Base-by-base conservation (phyloP, 306 rosid genomes). In the Herpetospermum pedunculosum region DNA sequence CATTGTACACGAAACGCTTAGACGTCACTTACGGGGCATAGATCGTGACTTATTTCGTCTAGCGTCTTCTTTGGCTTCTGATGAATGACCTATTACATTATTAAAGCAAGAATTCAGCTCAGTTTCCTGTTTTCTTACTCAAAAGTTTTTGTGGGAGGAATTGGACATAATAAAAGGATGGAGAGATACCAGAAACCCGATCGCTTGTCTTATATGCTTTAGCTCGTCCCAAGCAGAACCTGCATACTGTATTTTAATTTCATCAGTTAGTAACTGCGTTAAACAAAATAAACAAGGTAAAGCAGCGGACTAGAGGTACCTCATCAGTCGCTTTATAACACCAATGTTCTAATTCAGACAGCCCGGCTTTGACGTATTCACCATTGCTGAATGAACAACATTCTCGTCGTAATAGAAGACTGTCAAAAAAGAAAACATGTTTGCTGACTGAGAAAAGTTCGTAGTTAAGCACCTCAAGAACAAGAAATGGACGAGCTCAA, bases 371-470 rank as follows among this genome's bases (percentile, higher is more conserved):
- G 64, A 94, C 92, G 43, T 88, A 94, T 80, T 94, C 98, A 43
- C 98, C 98, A 7, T 94, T 94, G 87, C 98, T 94, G 87, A 94
- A 94, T 26, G 98, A 94, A 85, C 98, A 94, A 77, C 98, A 94
- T 89, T 94, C 98, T 0, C 97, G 97, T 76, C 97, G 90, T 92
- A 94, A 82, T 79, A 94, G 87, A 81, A 94, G 97, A 85, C 98
- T 94, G 88, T 84, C 83, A 70, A 40, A 34, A 32, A 16, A 26
- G 13, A 2, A 68, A 5, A 6, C 40, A 30, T 59, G 16, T 21
- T 18, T 21, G n/a, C 43, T 8, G 21, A 32, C 43, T 60, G 13
- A 32, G 43, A 60, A 60, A 60, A 34, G 47, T n/a, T 34, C 47
- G n/a, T 68, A 5, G 37, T 40, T 21, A 14, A 40, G 23, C 40